A percentile compares a stretch with the other conserved stretches of the same genome.
Evolutionary conservation across 768 basidiomycete species (phyloP).

Genomic region (Boletellus sp.): DNA sequence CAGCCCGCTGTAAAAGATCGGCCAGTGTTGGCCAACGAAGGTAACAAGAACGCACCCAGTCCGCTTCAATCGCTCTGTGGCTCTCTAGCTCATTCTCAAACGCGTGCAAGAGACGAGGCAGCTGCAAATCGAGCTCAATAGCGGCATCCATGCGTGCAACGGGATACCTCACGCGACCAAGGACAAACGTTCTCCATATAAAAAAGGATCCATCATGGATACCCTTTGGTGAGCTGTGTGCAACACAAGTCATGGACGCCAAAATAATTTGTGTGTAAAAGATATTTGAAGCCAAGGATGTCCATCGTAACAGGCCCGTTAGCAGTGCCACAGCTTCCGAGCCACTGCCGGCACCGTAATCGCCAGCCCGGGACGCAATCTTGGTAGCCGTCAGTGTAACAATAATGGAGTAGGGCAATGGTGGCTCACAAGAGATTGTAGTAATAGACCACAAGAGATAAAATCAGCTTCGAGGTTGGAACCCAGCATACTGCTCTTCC

Average conservation of each 20-base stretch:
- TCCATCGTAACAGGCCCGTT: conserved; percentile 56
- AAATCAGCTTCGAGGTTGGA: conserved; percentile 63
- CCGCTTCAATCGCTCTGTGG: conserved; percentile 44
- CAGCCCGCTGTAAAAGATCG: conserved; percentile 31
- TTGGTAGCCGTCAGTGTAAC: conserved; percentile 24
- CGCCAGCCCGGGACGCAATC: conserved; percentile 56
- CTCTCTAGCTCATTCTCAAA: conserved; percentile 54
- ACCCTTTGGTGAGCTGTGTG: conserved; percentile 42
- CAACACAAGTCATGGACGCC: conserved; percentile 58
- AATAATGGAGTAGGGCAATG: background rate
- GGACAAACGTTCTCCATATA: conserved; percentile 69
- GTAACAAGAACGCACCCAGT: conserved; percentile 48
- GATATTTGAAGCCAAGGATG: conserved; percentile 56
- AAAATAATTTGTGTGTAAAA: conserved; percentile 69
- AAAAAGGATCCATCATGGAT: conserved; percentile 31
- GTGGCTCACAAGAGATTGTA: conserved; percentile 57
- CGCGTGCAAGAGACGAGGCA: conserved; percentile 54
- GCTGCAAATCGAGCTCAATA: conserved; percentile 35
- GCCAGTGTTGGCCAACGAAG: background rate
- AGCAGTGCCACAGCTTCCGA: conserved; percentile 50
- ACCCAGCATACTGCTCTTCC: conserved; percentile 54
- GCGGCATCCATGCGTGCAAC: background rate
- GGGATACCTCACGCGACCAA: conserved; percentile 57
- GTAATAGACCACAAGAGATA: conserved; percentile 55
- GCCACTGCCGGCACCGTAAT: conserved; percentile 61